Base-by-base conservation (phyloP, 2,329 filamentous ascomycete species). In the Colletotrichum viniferum region DNA sequence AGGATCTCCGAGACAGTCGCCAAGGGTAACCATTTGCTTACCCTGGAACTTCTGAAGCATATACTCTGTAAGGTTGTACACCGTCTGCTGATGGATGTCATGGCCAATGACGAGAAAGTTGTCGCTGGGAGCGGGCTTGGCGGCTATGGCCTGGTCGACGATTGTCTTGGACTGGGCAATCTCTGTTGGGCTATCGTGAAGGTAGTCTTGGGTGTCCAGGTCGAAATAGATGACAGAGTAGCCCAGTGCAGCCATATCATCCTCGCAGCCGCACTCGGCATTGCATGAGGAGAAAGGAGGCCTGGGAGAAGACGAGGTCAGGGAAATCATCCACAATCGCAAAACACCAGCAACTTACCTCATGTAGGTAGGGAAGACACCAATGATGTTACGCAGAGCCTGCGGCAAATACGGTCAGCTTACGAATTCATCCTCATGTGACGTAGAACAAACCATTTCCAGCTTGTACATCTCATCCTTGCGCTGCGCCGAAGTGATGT, bases 331-430 rank as follows among this genome's bases (percentile, higher is more conserved):
- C n/a, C 60, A 21, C 34, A 24, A 38, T 6, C 30, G n/a, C 12
- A n/a, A 4, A 14, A 21, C 21, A 26, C 7, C 4, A 13, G 30
- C n/a, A 21, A 14, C 43, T 28, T 14, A 74, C 74, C 82, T 78
- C 86, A 90, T 88, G 79, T 91, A 91, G 24, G 88, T 90, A 55
- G 89, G 89, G 77, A 89, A 86, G 77, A 86, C 86, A 68, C 88
- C 89, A 24, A 91, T 80, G 72, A 91, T 88, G 81, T 90, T 90
- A 76, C 86, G 85, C 56, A 91, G 80, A 52, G 89, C 89, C 73
- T 75, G 14, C 18, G 28, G 36, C 24, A 85, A 88, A 87, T 80
- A 90, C 88, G 79, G 88, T 88, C n/a, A 80, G 88, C 87, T 77
- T 83, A 78, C 38, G 18, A 43, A 12, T 43, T 43, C 8, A 43